phyloP scores from a whole-genome alignment of 2,329 filamentous ascomycete genomes.

The Aspergillus fischeri region DNA sequence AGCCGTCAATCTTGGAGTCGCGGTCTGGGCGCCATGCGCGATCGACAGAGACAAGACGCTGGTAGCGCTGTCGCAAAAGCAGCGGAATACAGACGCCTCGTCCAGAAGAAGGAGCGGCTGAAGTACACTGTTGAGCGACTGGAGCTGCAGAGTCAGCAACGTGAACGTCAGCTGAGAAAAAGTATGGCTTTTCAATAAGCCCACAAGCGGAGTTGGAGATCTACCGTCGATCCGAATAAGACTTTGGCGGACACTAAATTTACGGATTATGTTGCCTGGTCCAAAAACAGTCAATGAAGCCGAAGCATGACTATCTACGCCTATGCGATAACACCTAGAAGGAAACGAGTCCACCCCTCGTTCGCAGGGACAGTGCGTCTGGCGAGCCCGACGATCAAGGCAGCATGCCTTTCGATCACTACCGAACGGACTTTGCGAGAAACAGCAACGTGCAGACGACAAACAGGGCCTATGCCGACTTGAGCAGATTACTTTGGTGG shows the following conservation, averaged over 20 bases:
- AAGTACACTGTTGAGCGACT: conserved; percentile 83
- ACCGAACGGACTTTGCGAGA: neutral
- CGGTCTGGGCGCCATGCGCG: conserved; percentile 15
- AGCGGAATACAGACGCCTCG: conserved; percentile 62
- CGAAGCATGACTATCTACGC: neutral
- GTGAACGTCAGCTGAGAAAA: conserved; percentile 67
- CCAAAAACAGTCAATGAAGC: neutral
- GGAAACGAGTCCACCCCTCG: too few species aligned
- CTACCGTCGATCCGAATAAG: neutral
- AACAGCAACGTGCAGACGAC: neutral
- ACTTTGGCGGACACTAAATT: neutral
- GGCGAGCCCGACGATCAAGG: neutral
- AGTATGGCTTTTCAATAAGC: conserved; percentile 58
- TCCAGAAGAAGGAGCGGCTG: conserved; percentile 78
- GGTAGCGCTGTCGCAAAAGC: conserved; percentile 42
- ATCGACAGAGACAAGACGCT: conserved; percentile 20
- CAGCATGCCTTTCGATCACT: neutral
- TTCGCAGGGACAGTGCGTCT: neutral
- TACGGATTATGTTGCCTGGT: neutral
- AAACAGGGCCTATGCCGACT: neutral
- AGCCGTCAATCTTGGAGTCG: conserved; percentile 23
- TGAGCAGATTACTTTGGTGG: neutral
- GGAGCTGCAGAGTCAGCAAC: conserved; percentile 79
- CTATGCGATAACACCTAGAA: neutral
- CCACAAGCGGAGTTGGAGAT: neutral